These are phyloP conservation scores for Trichosporon coremiiforme DNA, from an alignment of 1,284 basidiomycete species.

Conservation along the genomic window DNA sequence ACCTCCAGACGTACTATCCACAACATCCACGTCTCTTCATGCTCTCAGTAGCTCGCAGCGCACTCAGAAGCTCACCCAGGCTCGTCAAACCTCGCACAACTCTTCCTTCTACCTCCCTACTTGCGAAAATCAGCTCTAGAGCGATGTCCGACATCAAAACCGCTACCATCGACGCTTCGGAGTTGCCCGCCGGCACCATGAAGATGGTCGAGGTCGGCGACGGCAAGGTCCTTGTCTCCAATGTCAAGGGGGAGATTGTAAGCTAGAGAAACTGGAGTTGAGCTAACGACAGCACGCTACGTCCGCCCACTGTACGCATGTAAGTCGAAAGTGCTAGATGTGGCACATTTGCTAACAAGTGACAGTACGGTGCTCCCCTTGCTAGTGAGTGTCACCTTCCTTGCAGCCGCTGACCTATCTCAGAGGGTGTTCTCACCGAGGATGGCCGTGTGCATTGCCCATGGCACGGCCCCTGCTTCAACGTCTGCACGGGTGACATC, in stretches of 20 bases:
- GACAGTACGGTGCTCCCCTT: conserved; percentile 51
- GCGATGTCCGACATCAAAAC: conserved; percentile 30
- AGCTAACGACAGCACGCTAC: conserved; percentile 63
- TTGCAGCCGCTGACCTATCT: conserved; percentile 12
- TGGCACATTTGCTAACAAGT: conserved; percentile 12
- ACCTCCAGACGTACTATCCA: not conserved
- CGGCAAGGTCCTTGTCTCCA: conserved; percentile 78
- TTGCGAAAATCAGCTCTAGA: not conserved
- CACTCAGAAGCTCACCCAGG: conserved; percentile 7
- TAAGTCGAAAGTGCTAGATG: conserved; percentile 30
- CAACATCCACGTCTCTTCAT: conserved; percentile 19
- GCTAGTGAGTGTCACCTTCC: conserved; percentile 35
- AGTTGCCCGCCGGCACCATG: conserved; percentile 78
- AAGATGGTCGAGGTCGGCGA: conserved; percentile 72
- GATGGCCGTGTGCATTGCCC: conserved; percentile 82
- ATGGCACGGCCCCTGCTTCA: conserved; percentile 94
- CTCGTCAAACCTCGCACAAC: not conserved
- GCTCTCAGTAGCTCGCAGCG: conserved; percentile 13
- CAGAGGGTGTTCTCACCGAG: conserved; percentile 80
- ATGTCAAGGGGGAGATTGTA: conserved; percentile 66
- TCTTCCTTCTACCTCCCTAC: not conserved
- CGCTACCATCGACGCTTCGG: conserved; percentile 51
- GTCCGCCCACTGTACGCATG: conserved; percentile 82
- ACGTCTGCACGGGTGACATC: conserved; percentile 67
- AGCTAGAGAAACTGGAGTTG: conserved; percentile 20